Evolutionary conservation across 2,329 filamentous ascomycete genomes (phyloP).

Genomic region (Diaporthe citri): DNA sequence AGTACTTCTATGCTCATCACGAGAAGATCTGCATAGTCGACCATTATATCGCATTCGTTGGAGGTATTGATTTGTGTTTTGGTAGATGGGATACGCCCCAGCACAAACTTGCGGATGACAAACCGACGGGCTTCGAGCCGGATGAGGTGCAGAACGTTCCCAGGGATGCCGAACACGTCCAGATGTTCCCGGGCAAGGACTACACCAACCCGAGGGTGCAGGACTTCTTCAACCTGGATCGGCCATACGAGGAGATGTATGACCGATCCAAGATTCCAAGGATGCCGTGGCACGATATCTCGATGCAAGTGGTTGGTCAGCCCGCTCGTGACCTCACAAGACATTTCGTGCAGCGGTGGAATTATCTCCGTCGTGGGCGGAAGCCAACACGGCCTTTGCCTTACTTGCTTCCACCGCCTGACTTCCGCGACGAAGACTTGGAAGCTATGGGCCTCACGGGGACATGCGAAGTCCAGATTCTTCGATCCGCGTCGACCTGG

Average conservation of each 20-base stretch:
- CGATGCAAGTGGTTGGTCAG: slow-evolving; percentile 97
- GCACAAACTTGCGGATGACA: slow-evolving; percentile 91
- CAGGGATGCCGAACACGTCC: slow-evolving; percentile 92
- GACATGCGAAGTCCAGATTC: slow-evolving; percentile 95
- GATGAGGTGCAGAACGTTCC: slow-evolving; percentile 77
- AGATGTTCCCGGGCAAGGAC: slow-evolving; percentile 97
- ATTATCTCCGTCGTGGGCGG: slow-evolving; percentile 91
- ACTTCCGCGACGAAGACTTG: slow-evolving; percentile 88
- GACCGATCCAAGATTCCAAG: slow-evolving; percentile 87
- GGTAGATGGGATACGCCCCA: slow-evolving; percentile 97
- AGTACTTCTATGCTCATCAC: slow-evolving; percentile 99
- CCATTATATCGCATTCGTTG: slow-evolving; percentile 94
- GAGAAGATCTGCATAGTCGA: slow-evolving; percentile 98
- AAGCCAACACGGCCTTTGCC: slow-evolving; percentile 95
- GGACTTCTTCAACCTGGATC: slow-evolving; percentile 92
- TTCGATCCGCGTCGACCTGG: slow-evolving; percentile 92
- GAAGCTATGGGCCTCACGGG: slow-evolving; percentile 90
- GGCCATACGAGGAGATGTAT: slow-evolving; percentile 99
- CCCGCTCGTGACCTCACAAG: slow-evolving; percentile 93
- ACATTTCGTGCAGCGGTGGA: slow-evolving; percentile 98
- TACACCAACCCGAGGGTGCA: slow-evolving; percentile 97
- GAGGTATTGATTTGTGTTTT: slow-evolving; percentile 96
- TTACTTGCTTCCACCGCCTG: slow-evolving; percentile 91
- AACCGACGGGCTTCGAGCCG: slow-evolving; percentile 92
- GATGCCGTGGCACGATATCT: slow-evolving; percentile 99